Percentiles rank a stretch among this genome's conserved stretches.
phyloP scores from a whole-genome alignment of 441 rosid genomes.

The Breynia disticha region DNA sequence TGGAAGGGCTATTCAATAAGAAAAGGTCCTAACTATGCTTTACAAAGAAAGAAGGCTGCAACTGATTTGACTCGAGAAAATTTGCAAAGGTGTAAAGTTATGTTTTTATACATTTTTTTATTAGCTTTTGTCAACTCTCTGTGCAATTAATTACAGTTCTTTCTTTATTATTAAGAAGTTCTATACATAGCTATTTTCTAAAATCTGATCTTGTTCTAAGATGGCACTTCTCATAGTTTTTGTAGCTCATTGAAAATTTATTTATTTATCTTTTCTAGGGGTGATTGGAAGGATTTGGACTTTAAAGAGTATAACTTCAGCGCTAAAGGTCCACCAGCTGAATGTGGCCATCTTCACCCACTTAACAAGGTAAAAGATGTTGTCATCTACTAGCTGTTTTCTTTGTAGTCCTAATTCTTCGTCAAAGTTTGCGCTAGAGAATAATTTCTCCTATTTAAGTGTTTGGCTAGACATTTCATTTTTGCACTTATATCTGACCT shows the following conservation, averaged over 20 bases:
- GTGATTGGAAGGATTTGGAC: slow-evolving; percentile 80
- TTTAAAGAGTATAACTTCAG: slow-evolving; percentile 87
- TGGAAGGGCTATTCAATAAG: slow-evolving; percentile 79
- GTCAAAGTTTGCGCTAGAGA: neutral
- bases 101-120: neutral
- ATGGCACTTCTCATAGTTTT: neutral
- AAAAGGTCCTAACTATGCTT: slow-evolving; percentile 85
- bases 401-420: slow-evolving; percentile 4
- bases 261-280: slow-evolving; percentile 35
- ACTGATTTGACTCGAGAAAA: slow-evolving; percentile 90
- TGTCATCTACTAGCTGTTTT: slow-evolving; percentile 3
- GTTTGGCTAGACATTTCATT: neutral
- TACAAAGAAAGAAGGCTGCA: slow-evolving; percentile 59
- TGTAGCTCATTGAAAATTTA: slow-evolving; percentile 6
- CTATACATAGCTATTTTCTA: too few relatives aligned
- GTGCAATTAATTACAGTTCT: too few relatives aligned
- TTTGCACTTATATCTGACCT: neutral
- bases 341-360: slow-evolving; percentile 92
- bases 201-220: neutral
- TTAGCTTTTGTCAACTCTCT: too few relatives aligned
- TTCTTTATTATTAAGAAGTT: too few relatives aligned
- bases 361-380: slow-evolving; percentile 55
- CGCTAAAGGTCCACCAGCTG: slow-evolving; percentile 80
- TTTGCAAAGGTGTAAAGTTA: slow-evolving; percentile 82
- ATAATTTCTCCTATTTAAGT: too few relatives aligned